phyloP scores from a whole-genome alignment of 192 early-diverging fungal species.

The Gryganskiella cystojenkinii region DNA sequence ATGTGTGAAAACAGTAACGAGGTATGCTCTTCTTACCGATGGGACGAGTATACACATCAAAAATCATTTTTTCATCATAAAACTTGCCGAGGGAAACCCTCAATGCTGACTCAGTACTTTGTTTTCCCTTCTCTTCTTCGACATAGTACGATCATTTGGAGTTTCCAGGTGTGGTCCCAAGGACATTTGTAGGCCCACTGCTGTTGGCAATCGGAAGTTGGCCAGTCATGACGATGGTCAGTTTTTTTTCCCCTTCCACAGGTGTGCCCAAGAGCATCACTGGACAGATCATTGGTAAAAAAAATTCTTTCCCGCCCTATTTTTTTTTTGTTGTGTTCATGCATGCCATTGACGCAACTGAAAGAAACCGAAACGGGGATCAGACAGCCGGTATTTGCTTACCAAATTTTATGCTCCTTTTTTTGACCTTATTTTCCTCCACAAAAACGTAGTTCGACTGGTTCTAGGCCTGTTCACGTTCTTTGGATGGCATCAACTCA shows the following conservation, averaged over 20 bases:
- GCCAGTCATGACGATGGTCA: slow-evolving; percentile 55
- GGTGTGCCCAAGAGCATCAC: slow-evolving; percentile 47
- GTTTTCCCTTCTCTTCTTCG: slow-evolving; percentile 2
- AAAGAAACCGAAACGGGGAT: too few relatives aligned
- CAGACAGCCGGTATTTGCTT: too few relatives aligned
- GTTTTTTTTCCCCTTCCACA: slow-evolving; percentile 24
- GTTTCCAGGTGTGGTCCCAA: slow-evolving; percentile 96
- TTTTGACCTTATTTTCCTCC: slow-evolving; percentile 1
- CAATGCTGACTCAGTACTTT: neutral
- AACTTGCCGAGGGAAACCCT: too few relatives aligned
- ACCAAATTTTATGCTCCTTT: neutral
- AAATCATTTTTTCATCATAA: too few relatives aligned
- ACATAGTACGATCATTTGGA: slow-evolving; percentile 83
- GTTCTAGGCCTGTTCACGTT: slow-evolving; percentile 62
- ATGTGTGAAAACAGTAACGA: neutral
- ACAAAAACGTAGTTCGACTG: slow-evolving; percentile 61
- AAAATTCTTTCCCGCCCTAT: neutral
- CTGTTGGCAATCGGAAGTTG: slow-evolving; percentile 60
- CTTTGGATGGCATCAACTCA: slow-evolving; percentile 61
- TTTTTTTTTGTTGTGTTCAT: slow-evolving; percentile 1
- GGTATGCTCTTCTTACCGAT: neutral
- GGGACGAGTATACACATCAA: too few relatives aligned
- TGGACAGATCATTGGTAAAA: slow-evolving; percentile 54
- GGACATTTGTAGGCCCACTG: slow-evolving; percentile 90
- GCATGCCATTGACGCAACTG: too few relatives aligned